These are phyloP conservation scores for Boletellus ananiceps DNA, from an alignment of 768 basidiomycete species.

Conservation along the genomic window DNA sequence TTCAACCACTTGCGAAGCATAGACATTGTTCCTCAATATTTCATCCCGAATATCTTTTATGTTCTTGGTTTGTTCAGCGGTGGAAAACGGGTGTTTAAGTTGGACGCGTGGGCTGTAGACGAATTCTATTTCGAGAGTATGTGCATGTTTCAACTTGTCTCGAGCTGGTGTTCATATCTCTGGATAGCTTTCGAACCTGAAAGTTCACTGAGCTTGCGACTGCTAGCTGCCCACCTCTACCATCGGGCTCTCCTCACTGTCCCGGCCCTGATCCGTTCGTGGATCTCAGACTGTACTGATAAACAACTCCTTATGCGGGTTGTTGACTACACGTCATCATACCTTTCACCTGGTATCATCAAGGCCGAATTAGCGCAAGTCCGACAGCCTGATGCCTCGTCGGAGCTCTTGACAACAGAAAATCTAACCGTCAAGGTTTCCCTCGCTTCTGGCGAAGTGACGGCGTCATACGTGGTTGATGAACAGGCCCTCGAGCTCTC, in stretches of 20 bases:
- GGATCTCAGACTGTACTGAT: conserved; percentile 87
- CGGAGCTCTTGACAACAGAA: conserved; percentile 62
- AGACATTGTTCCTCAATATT: conserved; percentile 54
- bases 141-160: conserved; percentile 20
- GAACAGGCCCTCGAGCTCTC: conserved; percentile 91
- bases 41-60: conserved; percentile 70
- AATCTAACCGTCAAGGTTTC: conserved; percentile 78
- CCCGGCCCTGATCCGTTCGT: conserved; percentile 80
- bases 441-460: conserved; percentile 70
- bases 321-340: conserved; percentile 69
- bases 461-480: conserved; percentile 81
- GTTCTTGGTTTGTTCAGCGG: conserved; percentile 66
- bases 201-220: conserved; percentile 45
- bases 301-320: conserved; percentile 78
- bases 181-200: conserved; percentile 54
- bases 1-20: conserved; percentile 77
- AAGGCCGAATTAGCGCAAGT: conserved; percentile 75
- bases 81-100: conserved; percentile 63
- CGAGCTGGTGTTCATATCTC: background rate
- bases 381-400: conserved; percentile 46
- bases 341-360: conserved; percentile 90
- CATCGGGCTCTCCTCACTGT: conserved; percentile 81
- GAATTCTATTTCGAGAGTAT: conserved; percentile 74
- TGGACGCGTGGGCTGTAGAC: conserved; percentile 83
- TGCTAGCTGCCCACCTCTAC: conserved; percentile 84